Base-by-base conservation (phyloP, 306 rosid genomes). In the Lathyrus sativus region DNA sequence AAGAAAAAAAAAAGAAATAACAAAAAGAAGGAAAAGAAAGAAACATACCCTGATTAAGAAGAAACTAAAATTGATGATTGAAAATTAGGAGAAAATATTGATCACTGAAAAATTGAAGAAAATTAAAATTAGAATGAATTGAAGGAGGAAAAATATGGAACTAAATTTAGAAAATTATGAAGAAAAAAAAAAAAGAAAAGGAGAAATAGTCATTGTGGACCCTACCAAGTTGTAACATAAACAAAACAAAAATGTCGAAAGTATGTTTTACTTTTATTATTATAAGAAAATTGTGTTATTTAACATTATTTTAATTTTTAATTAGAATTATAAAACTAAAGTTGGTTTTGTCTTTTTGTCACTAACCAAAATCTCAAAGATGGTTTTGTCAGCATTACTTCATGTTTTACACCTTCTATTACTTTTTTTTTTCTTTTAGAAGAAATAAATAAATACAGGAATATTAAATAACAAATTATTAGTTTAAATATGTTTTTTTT, bases 21-120 rank as follows among this genome's bases (percentile, higher is more conserved):
- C 7, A 48, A 39, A 39, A 44, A 50, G 11, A 33, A 37, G n/a
- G 14, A 13, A 43, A 50, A 58, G 67, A 42, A 73, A 85, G 54
- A 67, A 80, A 35, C 75, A 2, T 62, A 82, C 91, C 89, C 15
- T 69, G 79, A 82, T 73, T 60, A 58, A 78, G 78, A 58, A 75
- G 83, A 79, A 57, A 68, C 72, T 35, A 48, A 83, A 60, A 74
- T 13, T 66, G 62, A 62, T 71, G 58, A 78, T 66, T 41, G 68
- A 78, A 66, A 57, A 24, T 60, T 70, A 72, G 57, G 26, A 35
- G 74, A 78, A 26, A 50, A 66, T 56, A 75, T 66, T 35, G 80
- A 78, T 37, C 44, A 68, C 44, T 74, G 88, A 61, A 68, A 80
- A 8, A 2, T 31, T 3, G 46, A 3, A 55, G 46, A 3, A 55